Evolutionary conservation across 2,329 filamentous ascomycete species (phyloP).

Genomic region (Cladosporium cucumerinum): DNA sequence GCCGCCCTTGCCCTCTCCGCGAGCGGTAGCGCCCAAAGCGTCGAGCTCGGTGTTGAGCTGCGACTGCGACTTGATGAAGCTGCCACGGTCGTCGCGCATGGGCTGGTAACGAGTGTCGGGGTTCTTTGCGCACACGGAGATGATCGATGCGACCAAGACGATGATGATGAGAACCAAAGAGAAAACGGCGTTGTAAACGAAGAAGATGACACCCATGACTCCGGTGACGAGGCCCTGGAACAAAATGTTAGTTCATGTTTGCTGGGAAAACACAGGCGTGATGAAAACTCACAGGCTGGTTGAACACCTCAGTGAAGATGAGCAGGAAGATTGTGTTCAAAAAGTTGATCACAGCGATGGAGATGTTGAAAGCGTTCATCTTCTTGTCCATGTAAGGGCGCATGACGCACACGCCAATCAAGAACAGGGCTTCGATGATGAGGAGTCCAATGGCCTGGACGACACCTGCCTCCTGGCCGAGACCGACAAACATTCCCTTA

Average conservation of each 20-base stretch:
- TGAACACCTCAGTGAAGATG: slow-evolving; percentile 83
- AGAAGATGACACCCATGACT: slow-evolving; percentile 84
- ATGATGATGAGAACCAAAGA: slow-evolving; percentile 78
- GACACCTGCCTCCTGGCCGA: slow-evolving; percentile 67
- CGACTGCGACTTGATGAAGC: slow-evolving; percentile 94
- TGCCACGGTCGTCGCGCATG: slow-evolving; percentile 93
- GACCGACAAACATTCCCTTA: slow-evolving; percentile 85
- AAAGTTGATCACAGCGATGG: slow-evolving; percentile 86
- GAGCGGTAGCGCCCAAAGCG: slow-evolving; percentile 81
- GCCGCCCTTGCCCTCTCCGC: slow-evolving; percentile 62
- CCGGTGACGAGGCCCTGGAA: slow-evolving; percentile 70
- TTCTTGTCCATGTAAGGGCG: slow-evolving; percentile 99
- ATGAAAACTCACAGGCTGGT: slow-evolving; percentile 60
- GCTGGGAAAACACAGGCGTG: neutral
- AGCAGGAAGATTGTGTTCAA: slow-evolving; percentile 85
- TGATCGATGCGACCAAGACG: slow-evolving; percentile 71
- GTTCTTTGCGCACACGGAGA: slow-evolving; percentile 86
- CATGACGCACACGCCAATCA: slow-evolving; percentile 75
- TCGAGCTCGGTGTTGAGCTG: slow-evolving; percentile 86
- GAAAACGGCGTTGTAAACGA: slow-evolving; percentile 81
- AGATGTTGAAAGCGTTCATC: slow-evolving; percentile 94
- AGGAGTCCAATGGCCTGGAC: slow-evolving; percentile 80
- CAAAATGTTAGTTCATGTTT: slow-evolving; percentile 6
- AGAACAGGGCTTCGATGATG: slow-evolving; percentile 73
- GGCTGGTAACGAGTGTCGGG: slow-evolving; percentile 92